Conservation (phyloP, 148 eudicot genomes). For the Rhododendron kiyosumense region DNA sequence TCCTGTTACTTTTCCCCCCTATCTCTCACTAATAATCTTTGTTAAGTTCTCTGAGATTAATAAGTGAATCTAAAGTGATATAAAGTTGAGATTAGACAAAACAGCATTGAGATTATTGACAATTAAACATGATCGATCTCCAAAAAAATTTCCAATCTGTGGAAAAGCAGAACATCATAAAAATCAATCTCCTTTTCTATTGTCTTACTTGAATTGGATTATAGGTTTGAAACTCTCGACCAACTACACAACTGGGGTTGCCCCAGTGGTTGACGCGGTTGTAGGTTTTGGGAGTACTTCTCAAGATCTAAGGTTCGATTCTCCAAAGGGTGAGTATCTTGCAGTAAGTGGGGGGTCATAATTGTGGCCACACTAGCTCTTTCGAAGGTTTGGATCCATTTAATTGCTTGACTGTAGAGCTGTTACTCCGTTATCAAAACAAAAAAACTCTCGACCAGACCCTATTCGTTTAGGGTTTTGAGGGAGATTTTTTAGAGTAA, state of each 20-base stretch:
- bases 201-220: neutral
- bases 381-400: no score
- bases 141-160: neutral
- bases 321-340: fast-evolving
- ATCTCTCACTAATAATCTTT: neutral
- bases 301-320: no score
- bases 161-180: neutral
- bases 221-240: neutral
- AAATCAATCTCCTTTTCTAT: neutral
- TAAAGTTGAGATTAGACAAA: neutral
- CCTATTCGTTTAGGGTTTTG: no score
- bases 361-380: no score
- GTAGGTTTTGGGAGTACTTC: no score
- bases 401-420: no score
- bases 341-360: no score
- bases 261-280: no score
- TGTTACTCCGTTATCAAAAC: no score
- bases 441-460: no score
- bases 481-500: no score
- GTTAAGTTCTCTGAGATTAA: neutral
- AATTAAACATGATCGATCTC: neutral
- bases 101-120: neutral
- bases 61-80: neutral
- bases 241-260: neutral
- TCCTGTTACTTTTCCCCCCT: neutral